Percentiles rank a stretch among this genome's conserved stretches.
Evolutionary conservation across 2,329 filamentous ascomycete species (phyloP).

Genomic region (Ophiostoma quercus): DNA sequence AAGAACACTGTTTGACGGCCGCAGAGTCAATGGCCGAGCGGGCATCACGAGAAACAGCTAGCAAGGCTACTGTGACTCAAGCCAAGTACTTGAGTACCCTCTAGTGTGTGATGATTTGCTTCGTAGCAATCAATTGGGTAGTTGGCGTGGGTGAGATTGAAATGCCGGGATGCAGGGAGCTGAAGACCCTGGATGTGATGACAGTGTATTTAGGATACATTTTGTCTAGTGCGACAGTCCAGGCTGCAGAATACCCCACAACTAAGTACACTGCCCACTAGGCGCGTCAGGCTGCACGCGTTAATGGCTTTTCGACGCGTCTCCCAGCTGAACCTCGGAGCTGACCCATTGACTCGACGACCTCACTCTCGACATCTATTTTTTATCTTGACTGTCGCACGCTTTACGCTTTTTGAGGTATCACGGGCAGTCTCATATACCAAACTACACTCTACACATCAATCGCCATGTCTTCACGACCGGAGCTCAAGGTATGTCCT

Average conservation of each 20-base stretch:
- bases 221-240: not conserved
- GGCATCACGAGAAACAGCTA: not conserved
- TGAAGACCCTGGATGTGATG: not conserved
- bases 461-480: constrained; percentile 59
- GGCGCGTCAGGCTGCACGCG: not conserved
- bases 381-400: not conserved
- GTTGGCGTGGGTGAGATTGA: not conserved
- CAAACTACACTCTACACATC: not conserved
- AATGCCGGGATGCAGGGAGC: not conserved
- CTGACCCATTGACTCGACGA: not conserved
- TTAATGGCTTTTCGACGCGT: constrained; percentile 15
- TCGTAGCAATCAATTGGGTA: not conserved
- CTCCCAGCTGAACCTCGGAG: not conserved
- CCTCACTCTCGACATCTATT: not conserved
- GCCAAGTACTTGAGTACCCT: not conserved
- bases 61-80: not conserved
- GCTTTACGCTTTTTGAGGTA: not conserved
- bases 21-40: not conserved
- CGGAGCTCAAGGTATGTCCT: constrained; percentile 59
- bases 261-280: not conserved
- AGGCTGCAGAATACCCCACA: not conserved
- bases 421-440: not conserved
- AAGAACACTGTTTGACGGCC: not conserved
- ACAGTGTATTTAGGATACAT: not conserved
- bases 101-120: not conserved